A percentile compares a stretch with the other conserved stretches of the same genome.
phyloP scores from a whole-genome alignment of 495 filamentous ascomycete species.

The Annulohypoxylon moriforme region DNA sequence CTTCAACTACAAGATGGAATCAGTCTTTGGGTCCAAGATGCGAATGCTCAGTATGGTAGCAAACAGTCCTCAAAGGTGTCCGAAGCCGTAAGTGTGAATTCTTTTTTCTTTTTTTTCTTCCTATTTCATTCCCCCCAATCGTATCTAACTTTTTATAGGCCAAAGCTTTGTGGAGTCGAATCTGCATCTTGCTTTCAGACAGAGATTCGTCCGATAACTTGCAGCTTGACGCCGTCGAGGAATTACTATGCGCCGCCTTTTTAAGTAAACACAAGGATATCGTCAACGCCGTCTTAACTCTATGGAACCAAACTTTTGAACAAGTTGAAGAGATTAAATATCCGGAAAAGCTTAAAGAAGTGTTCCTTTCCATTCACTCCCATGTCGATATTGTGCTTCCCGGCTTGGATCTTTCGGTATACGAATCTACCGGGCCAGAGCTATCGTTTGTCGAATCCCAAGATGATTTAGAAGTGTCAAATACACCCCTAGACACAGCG shows the following conservation, averaged over 20 bases:
- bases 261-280: slow-evolving; percentile 57
- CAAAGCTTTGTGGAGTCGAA: slow-evolving; percentile 55
- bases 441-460: slow-evolving; percentile 65
- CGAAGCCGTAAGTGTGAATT: slow-evolving; percentile 50
- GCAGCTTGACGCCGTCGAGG: slow-evolving; percentile 53
- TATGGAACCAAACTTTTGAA: slow-evolving; percentile 60
- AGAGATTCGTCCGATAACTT: slow-evolving; percentile 49
- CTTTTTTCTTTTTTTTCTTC: too few relatives aligned
- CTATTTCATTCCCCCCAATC: too few relatives aligned
- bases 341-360: slow-evolving; percentile 55
- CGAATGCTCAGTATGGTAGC: slow-evolving; percentile 50
- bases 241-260: slow-evolving; percentile 56
- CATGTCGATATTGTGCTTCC: slow-evolving; percentile 57
- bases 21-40: slow-evolving; percentile 70
- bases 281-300: slow-evolving; percentile 51
- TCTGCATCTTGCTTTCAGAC: slow-evolving; percentile 49
- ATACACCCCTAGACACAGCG: slow-evolving; percentile 34
- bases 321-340: slow-evolving; percentile 53
- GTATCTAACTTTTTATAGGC: slow-evolving; percentile 49
- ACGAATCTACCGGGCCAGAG: slow-evolving; percentile 45
- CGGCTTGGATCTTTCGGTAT: slow-evolving; percentile 51
- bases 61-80: slow-evolving; percentile 44
- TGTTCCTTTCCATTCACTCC: slow-evolving; percentile 52
- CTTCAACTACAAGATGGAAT: slow-evolving; percentile 69
- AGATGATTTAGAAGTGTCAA: slow-evolving; percentile 52